Evolutionary conservation across 306 rosid genomes (phyloP).

Genomic region (Luffa acutangula): DNA sequence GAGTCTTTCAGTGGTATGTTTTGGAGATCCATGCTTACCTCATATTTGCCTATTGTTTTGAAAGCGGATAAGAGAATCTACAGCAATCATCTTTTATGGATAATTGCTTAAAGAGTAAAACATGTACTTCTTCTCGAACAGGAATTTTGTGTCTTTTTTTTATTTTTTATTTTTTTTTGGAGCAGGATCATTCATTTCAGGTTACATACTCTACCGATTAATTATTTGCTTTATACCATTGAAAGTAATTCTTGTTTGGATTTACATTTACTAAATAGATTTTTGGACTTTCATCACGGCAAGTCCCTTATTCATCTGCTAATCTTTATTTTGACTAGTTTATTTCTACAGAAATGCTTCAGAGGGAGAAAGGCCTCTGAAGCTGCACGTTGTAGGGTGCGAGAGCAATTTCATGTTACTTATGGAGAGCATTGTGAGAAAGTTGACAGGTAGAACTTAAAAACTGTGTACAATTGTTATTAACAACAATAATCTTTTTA

Average conservation of each 20-base stretch:
- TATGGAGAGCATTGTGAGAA: slow-evolving; percentile 55
- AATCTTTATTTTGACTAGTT: slow-evolving; percentile 30
- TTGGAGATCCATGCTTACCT: background rate
- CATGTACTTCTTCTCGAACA: background rate
- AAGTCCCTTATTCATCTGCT: background rate
- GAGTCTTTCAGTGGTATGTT: background rate
- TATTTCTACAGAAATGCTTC: slow-evolving; percentile 87
- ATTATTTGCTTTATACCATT: background rate
- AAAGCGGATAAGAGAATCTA: background rate
- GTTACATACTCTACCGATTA: background rate
- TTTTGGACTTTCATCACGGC: background rate
- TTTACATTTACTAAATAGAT: background rate
- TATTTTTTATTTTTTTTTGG: background rate
- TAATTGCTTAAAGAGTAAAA: background rate
- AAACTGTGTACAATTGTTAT: background rate
- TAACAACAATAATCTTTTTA: background rate
- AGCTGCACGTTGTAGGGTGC: slow-evolving; percentile 51
- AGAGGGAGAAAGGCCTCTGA: slow-evolving; percentile 74
- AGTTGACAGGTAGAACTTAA: slow-evolving; percentile 55
- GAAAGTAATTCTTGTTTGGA: background rate
- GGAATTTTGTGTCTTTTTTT: background rate
- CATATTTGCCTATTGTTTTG: background rate
- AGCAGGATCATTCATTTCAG: background rate
- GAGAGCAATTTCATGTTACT: slow-evolving; percentile 43
- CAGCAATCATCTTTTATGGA: background rate